Evolutionary conservation across 2,329 filamentous ascomycete genomes (phyloP).

Genomic region (Thermothelomyces thermophilus): DNA sequence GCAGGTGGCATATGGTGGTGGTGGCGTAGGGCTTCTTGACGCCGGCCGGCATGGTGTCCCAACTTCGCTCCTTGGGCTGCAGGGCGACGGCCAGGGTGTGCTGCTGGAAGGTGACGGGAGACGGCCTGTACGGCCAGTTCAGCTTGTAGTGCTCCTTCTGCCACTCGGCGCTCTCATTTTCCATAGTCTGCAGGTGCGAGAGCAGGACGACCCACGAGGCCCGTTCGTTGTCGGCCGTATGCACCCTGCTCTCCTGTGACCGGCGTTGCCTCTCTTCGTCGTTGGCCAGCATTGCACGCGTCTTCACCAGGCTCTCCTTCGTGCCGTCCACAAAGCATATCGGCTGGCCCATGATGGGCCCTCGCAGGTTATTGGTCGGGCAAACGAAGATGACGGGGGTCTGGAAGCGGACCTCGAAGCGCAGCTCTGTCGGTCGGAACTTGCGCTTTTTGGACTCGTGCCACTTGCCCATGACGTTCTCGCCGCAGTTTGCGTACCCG

Average conservation of each 20-base stretch:
- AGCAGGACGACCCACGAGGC: constrained; percentile 49
- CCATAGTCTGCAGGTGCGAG: constrained; percentile 45
- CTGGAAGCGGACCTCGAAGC: constrained; percentile 45
- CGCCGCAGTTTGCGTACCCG: constrained; percentile 43
- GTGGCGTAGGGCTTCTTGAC: constrained; percentile 46
- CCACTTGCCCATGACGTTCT: constrained; percentile 44
- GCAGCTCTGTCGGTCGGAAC: constrained; percentile 39
- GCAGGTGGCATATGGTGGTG: constrained; percentile 48
- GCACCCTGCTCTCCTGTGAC: constrained; percentile 30
- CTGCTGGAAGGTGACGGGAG: constrained; percentile 19
- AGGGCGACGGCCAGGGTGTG: constrained; percentile 42
- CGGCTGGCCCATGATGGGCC: constrained; percentile 25
- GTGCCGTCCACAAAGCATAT: constrained; percentile 37
- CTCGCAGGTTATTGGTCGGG: constrained; percentile 34
- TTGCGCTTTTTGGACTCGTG: constrained; percentile 34
- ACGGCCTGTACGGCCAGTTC: constrained; percentile 21
- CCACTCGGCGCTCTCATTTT: constrained; percentile 43
- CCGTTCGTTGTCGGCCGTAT: constrained; percentile 51
- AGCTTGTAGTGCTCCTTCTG: constrained; percentile 29
- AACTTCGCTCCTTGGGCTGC: constrained; percentile 40
- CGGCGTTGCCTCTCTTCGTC: constrained; percentile 28
- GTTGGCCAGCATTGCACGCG: constrained; percentile 27
- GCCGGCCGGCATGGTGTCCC: constrained; percentile 46
- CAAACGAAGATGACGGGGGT: constrained; percentile 46
- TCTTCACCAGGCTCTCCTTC: constrained; percentile 31